Evolutionary conservation across 208 protist species (phyloP).

Genomic region (Trypanosoma theileri): DNA sequence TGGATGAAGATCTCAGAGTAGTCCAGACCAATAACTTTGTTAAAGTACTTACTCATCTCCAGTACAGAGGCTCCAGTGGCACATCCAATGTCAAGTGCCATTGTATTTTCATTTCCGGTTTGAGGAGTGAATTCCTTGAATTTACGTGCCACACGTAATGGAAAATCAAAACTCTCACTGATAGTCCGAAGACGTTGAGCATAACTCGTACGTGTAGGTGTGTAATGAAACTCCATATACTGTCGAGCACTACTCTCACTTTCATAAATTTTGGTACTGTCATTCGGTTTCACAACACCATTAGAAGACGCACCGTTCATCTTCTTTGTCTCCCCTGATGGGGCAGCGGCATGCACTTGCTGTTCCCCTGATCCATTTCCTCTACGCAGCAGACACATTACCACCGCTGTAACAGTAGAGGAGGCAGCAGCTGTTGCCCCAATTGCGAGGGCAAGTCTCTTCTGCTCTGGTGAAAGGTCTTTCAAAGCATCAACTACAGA

Average conservation of each 20-base stretch:
- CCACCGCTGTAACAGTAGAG: slow-evolving; percentile 9
- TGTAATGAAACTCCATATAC: slow-evolving; percentile 89
- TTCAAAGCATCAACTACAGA: slow-evolving; percentile 6
- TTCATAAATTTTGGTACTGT: slow-evolving; percentile 52
- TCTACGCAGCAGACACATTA: not conserved
- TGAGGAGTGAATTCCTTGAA: slow-evolving; percentile 39
- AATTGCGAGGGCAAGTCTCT: slow-evolving; percentile 10
- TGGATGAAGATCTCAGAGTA: slow-evolving; percentile 74
- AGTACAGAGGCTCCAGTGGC: slow-evolving; percentile 77
- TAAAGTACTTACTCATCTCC: slow-evolving; percentile 83
- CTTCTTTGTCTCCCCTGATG: not conserved
- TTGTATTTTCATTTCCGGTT: slow-evolving; percentile 7
- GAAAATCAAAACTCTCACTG: slow-evolving; percentile 73
- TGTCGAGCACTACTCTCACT: slow-evolving; percentile 53
- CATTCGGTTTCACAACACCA: not conserved
- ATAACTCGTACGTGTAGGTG: slow-evolving; percentile 51
- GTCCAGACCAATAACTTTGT: slow-evolving; percentile 75
- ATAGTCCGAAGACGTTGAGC: slow-evolving; percentile 36
- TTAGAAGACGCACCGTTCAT: not conserved
- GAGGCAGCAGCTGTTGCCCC: slow-evolving; percentile 5
- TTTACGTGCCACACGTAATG: slow-evolving; percentile 57
- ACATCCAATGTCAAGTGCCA: slow-evolving; percentile 80
- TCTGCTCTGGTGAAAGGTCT: not conserved
- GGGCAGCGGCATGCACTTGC: not conserved
- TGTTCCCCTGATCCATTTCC: not conserved